Evolutionary conservation across 2,329 filamentous ascomycete genomes (phyloP).

Genomic region (Fusarium decemcellulare): DNA sequence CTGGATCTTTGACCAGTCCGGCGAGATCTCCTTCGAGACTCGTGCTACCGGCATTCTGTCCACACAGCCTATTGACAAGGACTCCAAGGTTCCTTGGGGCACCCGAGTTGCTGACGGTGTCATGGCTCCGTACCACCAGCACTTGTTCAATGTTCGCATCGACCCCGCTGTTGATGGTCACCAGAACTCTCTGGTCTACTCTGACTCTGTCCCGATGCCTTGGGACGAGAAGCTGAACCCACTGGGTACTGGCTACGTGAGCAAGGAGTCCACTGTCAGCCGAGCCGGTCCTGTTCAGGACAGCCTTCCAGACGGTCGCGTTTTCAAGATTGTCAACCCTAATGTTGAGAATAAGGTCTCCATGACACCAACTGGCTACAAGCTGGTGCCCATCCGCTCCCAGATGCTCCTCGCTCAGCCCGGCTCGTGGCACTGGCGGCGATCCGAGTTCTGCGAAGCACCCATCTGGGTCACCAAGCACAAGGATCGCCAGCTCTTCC

Average conservation of each 20-base stretch:
- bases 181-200: conserved; percentile 53
- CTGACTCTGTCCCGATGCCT: conserved; percentile 10
- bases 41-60: conserved; percentile 73
- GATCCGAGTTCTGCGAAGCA: conserved; percentile 59
- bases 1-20: conserved; percentile 65
- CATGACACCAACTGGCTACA: conserved; percentile 58
- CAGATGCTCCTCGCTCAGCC: conserved; percentile 60
- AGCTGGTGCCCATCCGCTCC: conserved; percentile 62
- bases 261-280: conserved; percentile 38
- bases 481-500: conserved; percentile 42
- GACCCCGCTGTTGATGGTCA: conserved; percentile 72
- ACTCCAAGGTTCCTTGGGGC: conserved; percentile 61
- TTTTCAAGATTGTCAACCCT: conserved; percentile 3
- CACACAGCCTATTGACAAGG: conserved; percentile 67
- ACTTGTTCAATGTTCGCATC: conserved; percentile 72
- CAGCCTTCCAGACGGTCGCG: background rate
- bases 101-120: conserved; percentile 71
- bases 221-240: conserved; percentile 44
- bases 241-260: conserved; percentile 55
- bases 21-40: conserved; percentile 67
- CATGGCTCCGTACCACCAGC: conserved; percentile 75
- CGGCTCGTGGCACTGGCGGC: conserved; percentile 54
- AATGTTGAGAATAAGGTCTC: background rate
- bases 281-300: background rate
- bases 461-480: conserved; percentile 61